Evolutionary conservation across 371 early-diverging fungal genomes (phyloP), one percentile per base, ranked within the genome.

Genomic region (Haplosporangium sp.): DNA sequence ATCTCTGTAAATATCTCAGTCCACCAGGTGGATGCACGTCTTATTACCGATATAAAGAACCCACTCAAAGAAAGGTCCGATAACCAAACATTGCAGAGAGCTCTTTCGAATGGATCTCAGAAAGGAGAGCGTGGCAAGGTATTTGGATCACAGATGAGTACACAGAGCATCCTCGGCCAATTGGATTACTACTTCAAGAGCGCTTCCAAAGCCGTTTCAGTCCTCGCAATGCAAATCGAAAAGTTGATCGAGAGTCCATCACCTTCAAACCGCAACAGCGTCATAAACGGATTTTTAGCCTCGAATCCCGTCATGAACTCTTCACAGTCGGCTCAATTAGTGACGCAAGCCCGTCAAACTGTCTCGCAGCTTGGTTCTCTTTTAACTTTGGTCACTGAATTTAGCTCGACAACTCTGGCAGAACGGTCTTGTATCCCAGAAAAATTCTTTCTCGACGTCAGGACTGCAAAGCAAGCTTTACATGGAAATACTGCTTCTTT

Each of bases 321-420:
- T 40, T 39, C 72, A 2, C 79, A 78, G 48, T 75, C 79, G 3
- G 67, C 84, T 4, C 84, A 84, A 48, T 42, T 84, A 17, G 74
- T 84, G 38, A 63, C 74, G 3, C 81, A 84, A 47, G 68, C 74
- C 10, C 65, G 71, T 27, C 84, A 84, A 57, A 71, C 76, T 20
- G 64, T 84, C 44, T 79, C 79, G 5, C 81, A 84, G 52, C 58
- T 73, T 11, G 79, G 84, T 42, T 79, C 76, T 20, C 69, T 84
- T n/a, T 63, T 84, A 37, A 70, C 81, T 10, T 60, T 76, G 17
- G 73, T 84, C 37, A 76, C 72, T 9, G 84, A 84, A 45, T 79
- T 79, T 59, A 68, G 76, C 61, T n/a, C 71, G 8, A 57, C 76
- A 0, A 44, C 69, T 34, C 27, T 76, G 13, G 45, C 61, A 1